These are phyloP conservation scores for Priceomyces melissophilus DNA, from an alignment of 805 yeast species.

Conservation along the genomic window DNA sequence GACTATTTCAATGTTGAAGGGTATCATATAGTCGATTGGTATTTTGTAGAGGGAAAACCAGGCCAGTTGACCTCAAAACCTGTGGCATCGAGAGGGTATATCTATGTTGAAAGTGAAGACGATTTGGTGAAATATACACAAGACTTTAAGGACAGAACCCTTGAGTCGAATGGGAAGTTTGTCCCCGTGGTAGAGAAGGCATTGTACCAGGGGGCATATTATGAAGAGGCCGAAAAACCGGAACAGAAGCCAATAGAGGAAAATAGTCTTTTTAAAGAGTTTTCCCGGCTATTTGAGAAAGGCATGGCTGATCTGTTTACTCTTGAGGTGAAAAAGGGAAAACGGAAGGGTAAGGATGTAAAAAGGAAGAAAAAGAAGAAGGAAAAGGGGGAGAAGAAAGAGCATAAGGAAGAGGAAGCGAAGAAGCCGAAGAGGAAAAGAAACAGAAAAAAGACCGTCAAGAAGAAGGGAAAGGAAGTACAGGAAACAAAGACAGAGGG, in stretches of 20 bases:
- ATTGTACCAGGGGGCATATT: slow-evolving; percentile 18
- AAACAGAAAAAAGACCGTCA: slow-evolving; percentile 2
- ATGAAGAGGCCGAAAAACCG: slow-evolving; percentile 1
- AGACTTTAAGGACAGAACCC: slow-evolving; percentile 21
- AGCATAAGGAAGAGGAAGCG: slow-evolving; percentile 7
- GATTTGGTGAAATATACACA: slow-evolving; percentile 24
- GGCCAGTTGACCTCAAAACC: slow-evolving; percentile 38
- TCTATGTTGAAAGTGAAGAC: slow-evolving; percentile 27
- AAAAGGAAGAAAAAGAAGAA: slow-evolving; percentile 8
- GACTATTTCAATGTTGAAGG: slow-evolving; percentile 10
- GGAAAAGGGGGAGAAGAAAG: slow-evolving; percentile 7
- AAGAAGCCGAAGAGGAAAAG: slow-evolving; percentile 1
- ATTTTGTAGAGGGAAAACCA: slow-evolving; percentile 42
- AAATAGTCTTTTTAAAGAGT: slow-evolving; percentile 12
- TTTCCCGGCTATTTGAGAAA: slow-evolving; percentile 4
- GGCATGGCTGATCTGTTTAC: slow-evolving; percentile 8
- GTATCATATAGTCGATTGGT: slow-evolving; percentile 15
- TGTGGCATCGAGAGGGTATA: slow-evolving; percentile 39
- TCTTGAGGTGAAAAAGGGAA: slow-evolving; percentile 9
- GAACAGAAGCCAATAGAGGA: slow-evolving; percentile 9
- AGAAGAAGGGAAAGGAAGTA: slow-evolving; percentile 3
- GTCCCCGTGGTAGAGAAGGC: slow-evolving; percentile 35
- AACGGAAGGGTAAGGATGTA: slow-evolving; percentile 7
- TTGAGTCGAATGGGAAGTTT: slow-evolving; percentile 21
- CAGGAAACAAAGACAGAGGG: slow-evolving; percentile 1